Base-by-base conservation (phyloP, 805 yeast species). In the Saitoella complicata region DNA sequence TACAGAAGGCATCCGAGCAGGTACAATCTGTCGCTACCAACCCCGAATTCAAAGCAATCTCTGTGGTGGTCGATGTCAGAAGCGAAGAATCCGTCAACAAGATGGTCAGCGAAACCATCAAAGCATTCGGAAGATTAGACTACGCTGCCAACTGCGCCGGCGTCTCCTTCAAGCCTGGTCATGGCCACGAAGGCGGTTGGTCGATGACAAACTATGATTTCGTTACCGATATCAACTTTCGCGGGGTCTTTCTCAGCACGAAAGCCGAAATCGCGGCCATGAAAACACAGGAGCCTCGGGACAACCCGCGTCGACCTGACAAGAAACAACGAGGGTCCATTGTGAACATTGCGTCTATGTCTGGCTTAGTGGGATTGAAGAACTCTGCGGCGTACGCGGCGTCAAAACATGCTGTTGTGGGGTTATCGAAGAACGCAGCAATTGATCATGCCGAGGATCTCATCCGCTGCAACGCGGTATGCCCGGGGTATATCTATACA, bases 121-220 rank as follows among this genome's bases (percentile, higher is more conserved):
- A 21, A 21, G 21, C 21, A 21, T 21, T 21, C 21, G 21, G 21
- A 21, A 21, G 21, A 21, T 21, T 21, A 21, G 94, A 86, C 62
- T 69, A 83, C 13, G 69, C 86, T 58, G 72, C 85, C 52, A 86
- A 86, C 65, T 86, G 86, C 59, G 95, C 95, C n/a, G 95, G 95
- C 3, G 36, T 49, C 79, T 83, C 49, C 55, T 56, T 61, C 61
- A 55, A 48, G 54, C 57, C 37, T 44, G 55, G 44, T 58, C 57
- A 41, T 58, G 54, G 46, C 59, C n/a, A 57, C 7, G 59, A 57
- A 32, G 51, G 58, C 45, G 21, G 21, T 21, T 21, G 21, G 21
- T 53, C 55, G 47, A 57, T 60, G 29, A 50, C 47, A 11, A 63
- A 61, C 38, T 61, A 60, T 61, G 64, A 60, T 45, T 50, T 55